Evolutionary conservation across 306 rosid species (phyloP).

Genomic region (Acacia acuminata): DNA sequence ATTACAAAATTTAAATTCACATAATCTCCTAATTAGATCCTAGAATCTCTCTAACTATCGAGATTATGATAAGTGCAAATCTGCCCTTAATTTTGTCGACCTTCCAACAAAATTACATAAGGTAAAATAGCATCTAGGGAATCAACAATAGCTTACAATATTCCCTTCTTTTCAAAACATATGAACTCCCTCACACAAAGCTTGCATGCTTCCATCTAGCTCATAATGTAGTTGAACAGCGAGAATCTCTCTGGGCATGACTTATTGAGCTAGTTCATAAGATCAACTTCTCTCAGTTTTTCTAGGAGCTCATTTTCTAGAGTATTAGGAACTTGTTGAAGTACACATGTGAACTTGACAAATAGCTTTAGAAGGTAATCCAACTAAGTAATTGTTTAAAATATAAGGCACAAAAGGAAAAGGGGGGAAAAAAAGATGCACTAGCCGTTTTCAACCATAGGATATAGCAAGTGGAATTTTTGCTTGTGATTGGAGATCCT

Average conservation of each 20-base stretch:
- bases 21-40: too few species aligned
- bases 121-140: neutral
- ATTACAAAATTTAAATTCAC: too few species aligned
- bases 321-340: conserved; percentile 62
- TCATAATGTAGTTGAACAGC: conserved; percentile 52
- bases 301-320: conserved; percentile 36
- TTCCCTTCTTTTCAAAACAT: neutral
- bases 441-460: conserved; percentile 73
- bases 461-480: conserved; percentile 54
- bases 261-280: conserved; percentile 52
- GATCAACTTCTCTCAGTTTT: conserved; percentile 53
- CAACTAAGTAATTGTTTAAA: neutral
- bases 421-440: neutral
- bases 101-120: neutral
- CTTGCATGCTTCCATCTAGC: conserved; percentile 30
- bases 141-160: neutral
- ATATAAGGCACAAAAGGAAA: neutral
- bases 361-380: conserved; percentile 28
- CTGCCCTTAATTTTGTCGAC: too few species aligned
- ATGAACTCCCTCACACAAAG: conserved; percentile 2
- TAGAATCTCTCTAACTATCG: too few species aligned
- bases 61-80: too few species aligned
- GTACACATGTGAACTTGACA: conserved; percentile 31
- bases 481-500: conserved; percentile 76
- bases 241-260: conserved; percentile 61